A percentile compares a stretch with the other conserved stretches of the same genome.
Evolutionary conservation across 2,329 filamentous ascomycete genomes (phyloP).

Genomic region (Acrodontium crateriforme): DNA sequence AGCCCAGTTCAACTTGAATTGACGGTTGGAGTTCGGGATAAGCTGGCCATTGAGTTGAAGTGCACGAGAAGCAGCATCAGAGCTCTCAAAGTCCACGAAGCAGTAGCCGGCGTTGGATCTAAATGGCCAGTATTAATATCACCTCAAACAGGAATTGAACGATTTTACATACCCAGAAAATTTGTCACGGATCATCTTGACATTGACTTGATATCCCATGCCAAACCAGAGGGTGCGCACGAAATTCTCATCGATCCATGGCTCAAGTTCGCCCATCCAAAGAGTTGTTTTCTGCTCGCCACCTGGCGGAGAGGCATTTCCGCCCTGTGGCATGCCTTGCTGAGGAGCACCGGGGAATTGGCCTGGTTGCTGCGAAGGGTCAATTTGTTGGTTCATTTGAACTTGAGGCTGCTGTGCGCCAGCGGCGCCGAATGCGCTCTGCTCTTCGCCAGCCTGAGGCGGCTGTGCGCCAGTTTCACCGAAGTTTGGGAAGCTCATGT

Average conservation of each 20-base stretch:
- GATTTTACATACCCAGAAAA: constrained; percentile 67
- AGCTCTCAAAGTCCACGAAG: constrained; percentile 81
- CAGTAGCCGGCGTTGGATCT: constrained; percentile 93
- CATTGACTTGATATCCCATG: constrained; percentile 87
- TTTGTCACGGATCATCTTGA: constrained; percentile 99
- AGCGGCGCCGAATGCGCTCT: constrained; percentile 34
- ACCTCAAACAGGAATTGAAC: not conserved
- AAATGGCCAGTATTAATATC: constrained; percentile 9
- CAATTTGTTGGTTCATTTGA: constrained; percentile 44
- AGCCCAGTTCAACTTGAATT: constrained; percentile 99
- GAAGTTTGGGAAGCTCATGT: constrained; percentile 55
- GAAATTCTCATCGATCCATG: constrained; percentile 99
- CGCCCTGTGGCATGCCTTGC: constrained; percentile 30
- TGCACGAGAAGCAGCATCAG: constrained; percentile 81
- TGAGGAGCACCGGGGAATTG: constrained; percentile 28
- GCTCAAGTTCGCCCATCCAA: constrained; percentile 91
- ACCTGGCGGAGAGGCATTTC: constrained; percentile 22
- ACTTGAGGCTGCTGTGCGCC: constrained; percentile 34
- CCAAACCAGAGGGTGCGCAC: constrained; percentile 90
- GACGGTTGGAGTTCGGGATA: constrained; percentile 85
- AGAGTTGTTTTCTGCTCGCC: constrained; percentile 39
- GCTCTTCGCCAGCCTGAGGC: constrained; percentile 25
- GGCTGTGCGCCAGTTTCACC: constrained; percentile 43
- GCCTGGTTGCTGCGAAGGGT: constrained; percentile 32
- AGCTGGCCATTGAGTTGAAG: constrained; percentile 75